These are phyloP conservation scores for Leucogyrophana mollusca DNA, from an alignment of 768 basidiomycete species.

Conservation along the genomic window DNA sequence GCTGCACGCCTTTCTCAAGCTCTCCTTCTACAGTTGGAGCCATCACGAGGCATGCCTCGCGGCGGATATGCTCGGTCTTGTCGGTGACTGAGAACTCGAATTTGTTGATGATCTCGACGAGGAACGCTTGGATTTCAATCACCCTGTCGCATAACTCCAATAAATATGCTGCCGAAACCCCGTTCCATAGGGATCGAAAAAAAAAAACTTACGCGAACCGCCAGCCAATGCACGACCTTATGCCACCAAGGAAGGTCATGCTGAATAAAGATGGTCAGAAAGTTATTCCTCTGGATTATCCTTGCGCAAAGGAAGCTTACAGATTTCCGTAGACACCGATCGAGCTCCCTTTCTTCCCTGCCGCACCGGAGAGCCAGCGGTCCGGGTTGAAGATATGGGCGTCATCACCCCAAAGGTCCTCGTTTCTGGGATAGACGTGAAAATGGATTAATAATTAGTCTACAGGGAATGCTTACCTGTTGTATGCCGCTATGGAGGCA, in stretches of 20 bases:
- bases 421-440: conserved; percentile 15
- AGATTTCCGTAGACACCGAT: conserved; percentile 29
- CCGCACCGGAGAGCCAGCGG: conserved; percentile 20
- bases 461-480: conserved; percentile 39
- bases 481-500: conserved; percentile 52
- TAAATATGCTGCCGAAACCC: conserved; percentile 2
- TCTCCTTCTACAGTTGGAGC: conserved; percentile 33
- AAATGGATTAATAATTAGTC: not conserved
- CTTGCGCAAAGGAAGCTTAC: conserved; percentile 17
- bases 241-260: conserved; percentile 28
- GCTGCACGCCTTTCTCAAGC: conserved; percentile 24
- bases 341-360: conserved; percentile 15
- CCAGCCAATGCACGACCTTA: conserved; percentile 27
- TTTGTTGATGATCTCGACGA: conserved; percentile 50
- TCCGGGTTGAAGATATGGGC: conserved; percentile 30
- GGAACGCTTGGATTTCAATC: conserved; percentile 55
- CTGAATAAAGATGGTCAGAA: conserved; percentile 8
- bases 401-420: conserved; percentile 30
- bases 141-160: conserved; percentile 24
- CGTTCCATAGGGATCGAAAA: too few species aligned
- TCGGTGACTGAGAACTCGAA: conserved; percentile 48
- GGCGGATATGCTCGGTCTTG: conserved; percentile 22
- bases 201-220: conserved; percentile 26
- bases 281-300: not conserved
- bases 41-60: conserved; percentile 31